Evolutionary conservation across 1,284 basidiomycete genomes (phyloP), one percentile per base, ranked within the genome.

Genomic region (Polyporus tsugae): DNA sequence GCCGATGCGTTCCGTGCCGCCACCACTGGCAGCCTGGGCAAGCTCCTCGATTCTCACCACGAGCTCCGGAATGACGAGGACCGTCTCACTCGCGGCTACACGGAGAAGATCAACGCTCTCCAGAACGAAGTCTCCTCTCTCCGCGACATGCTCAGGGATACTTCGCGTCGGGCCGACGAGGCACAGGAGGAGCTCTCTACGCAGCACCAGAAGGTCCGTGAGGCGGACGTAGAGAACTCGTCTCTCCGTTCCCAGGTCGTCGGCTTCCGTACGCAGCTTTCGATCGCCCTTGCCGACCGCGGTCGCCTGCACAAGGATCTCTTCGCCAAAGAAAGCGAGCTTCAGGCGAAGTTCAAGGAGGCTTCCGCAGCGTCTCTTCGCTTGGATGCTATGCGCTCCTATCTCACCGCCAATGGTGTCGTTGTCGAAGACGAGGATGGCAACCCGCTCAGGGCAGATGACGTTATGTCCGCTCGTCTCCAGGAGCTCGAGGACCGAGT

Each of bases 381-480:
- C 72, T 83, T 95, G 70, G 88, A 86, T 42, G 91, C 96, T 83
- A 85, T 99, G 70, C 91, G 95, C 66, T 94, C 91, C 76, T 92
- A 98, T 77, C 87, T 99, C 64, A 89, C 91, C 53, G 98, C 99
- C 76, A 93, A 95, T 75, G 96, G 95, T 10, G 86, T 98, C 63
- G 85, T 86, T 38, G 81, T 92, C 35, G 91, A 93, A 70, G 92
- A 94, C 46, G 89, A 90, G 49, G 89, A 91, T 60, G 72, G 72
- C 19, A 77, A 91, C 60, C 79, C 82, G 17, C 78, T 86, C 10
- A 81, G 81, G 52, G 83, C 83, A 44, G 83, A 80, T 55, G 82
- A 82, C 58, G 79, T 81, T 52, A 87, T 87, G 0, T 84, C 86
- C 46, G 82, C 83, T 9, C 84, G 85, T 19, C 76, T 94, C 60